Conservation (phyloP, 192 early-diverging fungal species). For the Phlyctochytrium bullatum region DNA sequence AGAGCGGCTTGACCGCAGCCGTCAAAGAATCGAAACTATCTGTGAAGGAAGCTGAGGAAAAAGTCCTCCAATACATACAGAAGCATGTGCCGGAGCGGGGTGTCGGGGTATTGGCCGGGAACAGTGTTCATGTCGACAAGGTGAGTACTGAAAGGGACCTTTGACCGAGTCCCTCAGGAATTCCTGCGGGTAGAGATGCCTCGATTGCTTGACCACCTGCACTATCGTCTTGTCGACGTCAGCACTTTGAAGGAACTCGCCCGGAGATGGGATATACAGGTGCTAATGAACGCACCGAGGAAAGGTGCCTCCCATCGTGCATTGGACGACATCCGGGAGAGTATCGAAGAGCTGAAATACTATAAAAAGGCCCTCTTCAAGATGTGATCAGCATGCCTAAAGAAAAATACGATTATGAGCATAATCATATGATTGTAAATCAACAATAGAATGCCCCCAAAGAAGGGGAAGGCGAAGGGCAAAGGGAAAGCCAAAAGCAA, state of each 20-base stretch:
- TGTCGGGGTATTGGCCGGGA: constrained; percentile 80
- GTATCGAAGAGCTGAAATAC: constrained; percentile 82
- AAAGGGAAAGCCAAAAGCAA: constrained; percentile 8
- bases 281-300: constrained; percentile 47
- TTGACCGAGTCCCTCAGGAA: constrained; percentile 16
- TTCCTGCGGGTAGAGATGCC: constrained; percentile 85
- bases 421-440: neutral
- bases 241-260: constrained; percentile 87
- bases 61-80: constrained; percentile 74
- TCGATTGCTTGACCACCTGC: constrained; percentile 65
- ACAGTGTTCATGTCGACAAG: constrained; percentile 90
- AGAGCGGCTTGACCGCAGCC: constrained; percentile 71
- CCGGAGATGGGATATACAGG: constrained; percentile 69
- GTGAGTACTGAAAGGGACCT: neutral
- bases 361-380: constrained; percentile 69
- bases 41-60: constrained; percentile 65
- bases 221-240: constrained; percentile 85
- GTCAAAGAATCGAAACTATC: constrained; percentile 68
- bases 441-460: constrained; percentile 6
- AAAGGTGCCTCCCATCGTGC: constrained; percentile 74
- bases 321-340: constrained; percentile 89
- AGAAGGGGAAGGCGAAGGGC: too few species aligned
- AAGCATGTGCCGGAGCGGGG: constrained; percentile 59
- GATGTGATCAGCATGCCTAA: neutral
- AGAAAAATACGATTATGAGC: neutral